phyloP scores from a whole-genome alignment of 139 green algal species.

The Pleodorina starrii region DNA sequence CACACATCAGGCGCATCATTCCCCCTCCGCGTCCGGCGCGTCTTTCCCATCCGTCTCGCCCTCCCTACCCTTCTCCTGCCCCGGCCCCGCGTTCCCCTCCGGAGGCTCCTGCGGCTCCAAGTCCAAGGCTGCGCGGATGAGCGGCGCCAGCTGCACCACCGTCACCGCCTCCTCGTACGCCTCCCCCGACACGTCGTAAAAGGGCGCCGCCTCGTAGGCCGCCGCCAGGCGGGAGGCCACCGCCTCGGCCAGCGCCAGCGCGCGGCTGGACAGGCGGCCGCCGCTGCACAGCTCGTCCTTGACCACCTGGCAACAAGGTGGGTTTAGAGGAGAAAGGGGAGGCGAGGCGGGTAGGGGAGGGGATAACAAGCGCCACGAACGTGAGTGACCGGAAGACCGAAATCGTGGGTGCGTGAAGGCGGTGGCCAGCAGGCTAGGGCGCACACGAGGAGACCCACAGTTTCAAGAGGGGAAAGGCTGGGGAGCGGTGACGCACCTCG shows the following conservation, averaged over 20 bases:
- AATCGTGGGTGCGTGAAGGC: too few species aligned
- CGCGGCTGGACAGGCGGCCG: not conserved
- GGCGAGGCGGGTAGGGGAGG: not conserved
- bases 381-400: too few species aligned
- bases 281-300: slow-evolving; percentile 37
- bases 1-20: too few species aligned
- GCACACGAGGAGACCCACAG: too few species aligned
- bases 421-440: too few species aligned
- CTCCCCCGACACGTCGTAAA: slow-evolving; percentile 28
- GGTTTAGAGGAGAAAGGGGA: not conserved
- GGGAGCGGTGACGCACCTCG: too few species aligned
- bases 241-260: slow-evolving; percentile 5
- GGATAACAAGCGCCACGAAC: not conserved
- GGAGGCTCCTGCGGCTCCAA: too few species aligned
- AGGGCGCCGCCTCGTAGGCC: slow-evolving; percentile 1
- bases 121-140: slow-evolving; percentile 17
- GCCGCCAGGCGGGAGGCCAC: not conserved
- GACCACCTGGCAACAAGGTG: slow-evolving; percentile 35
- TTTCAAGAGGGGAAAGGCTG: too few species aligned
- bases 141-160: slow-evolving; percentile 20
- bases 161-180: slow-evolving; percentile 10
- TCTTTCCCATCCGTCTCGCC: too few species aligned
- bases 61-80: too few species aligned
- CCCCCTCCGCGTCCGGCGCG: too few species aligned
- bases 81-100: too few species aligned